Conservation (phyloP, 2,329 filamentous ascomycete genomes). For the Stromatinia cepivora region DNA sequence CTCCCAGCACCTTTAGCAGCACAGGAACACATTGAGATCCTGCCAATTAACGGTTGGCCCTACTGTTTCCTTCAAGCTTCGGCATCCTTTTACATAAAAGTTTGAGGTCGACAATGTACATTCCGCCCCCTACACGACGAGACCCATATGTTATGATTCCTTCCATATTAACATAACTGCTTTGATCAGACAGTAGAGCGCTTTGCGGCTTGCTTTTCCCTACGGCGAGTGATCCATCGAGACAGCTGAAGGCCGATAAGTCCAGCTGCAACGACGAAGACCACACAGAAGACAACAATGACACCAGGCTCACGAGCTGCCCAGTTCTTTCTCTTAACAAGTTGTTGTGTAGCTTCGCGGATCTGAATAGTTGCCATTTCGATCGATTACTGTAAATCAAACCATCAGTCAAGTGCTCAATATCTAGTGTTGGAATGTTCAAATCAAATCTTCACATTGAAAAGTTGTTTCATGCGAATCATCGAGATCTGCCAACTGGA, state of each 20-base stretch:
- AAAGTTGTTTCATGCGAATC: no score
- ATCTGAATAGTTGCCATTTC: constrained; percentile 31
- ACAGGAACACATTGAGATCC: not conserved
- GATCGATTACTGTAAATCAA: constrained; percentile 20
- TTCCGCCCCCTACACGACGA: not conserved
- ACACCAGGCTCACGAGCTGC: constrained; percentile 58
- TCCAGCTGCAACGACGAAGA: constrained; percentile 55
- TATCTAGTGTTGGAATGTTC: not conserved
- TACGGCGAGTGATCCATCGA: constrained; percentile 44
- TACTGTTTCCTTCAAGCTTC: not conserved
- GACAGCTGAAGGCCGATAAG: constrained; percentile 52
- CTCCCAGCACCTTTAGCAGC: not conserved
- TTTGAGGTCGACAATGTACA: not conserved
- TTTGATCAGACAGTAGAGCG: constrained; percentile 14
- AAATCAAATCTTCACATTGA: not conserved
- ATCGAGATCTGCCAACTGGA: not conserved
- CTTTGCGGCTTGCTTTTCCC: constrained; percentile 6
- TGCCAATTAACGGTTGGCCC: not conserved
- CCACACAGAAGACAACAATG: constrained; percentile 61
- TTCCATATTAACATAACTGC: not conserved
- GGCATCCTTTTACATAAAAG: not conserved
- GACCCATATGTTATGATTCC: not conserved
- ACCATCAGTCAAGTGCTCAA: constrained; percentile 6
- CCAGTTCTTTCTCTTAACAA: constrained; percentile 58
- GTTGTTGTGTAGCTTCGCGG: constrained; percentile 40